Evolutionary conservation across 2,329 filamentous ascomycete species (phyloP), one percentile per base, ranked within the genome.

Genomic region (Paraphoma sp.): DNA sequence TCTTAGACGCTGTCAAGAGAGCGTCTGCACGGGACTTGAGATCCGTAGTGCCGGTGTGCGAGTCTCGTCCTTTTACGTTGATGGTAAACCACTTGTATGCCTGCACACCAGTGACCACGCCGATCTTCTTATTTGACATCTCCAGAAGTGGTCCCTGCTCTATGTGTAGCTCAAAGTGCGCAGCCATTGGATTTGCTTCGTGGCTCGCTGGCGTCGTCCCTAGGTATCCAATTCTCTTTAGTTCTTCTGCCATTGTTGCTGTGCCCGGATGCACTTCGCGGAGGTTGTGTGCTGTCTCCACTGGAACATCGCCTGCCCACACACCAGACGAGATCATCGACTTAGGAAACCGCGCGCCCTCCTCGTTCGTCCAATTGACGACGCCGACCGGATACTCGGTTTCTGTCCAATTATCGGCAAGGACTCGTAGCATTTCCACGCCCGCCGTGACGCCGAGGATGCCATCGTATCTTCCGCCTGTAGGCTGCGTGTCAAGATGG

Each of bases 101-200:
- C 71, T 93, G 90, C 1, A 90, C 89, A 2, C 89, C 89, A 31
- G 84, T 83, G 4, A 93, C 90, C 6, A 91, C 83, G 18, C 89
- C 88, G 49, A 94, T 83, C 51, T 87, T 87, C 62, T 87, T 83
- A 28, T 82, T 78, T 29, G 84, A 81, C 14, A 82, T 82, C 67
- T 93, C 87, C 1, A 96, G 82, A 33, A 92, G 85, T 0, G 91
- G 90, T 0, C 91, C 91, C 72, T 96, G 92, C 72, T 96, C 92
- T 51, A 94, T 94, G 70, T 95, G 91, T 9, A 95, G 82, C 74
- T 94, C 91, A 67, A 94, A 93, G 73, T 94, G 90, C 0, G 89
- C 90, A 0, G 86, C 89, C 76, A 93, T 86, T 0, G 89, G 89
- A 14, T 83, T 85, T 31, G 81, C 79, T 59, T 83, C 79, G 71